phyloP scores from a whole-genome alignment of 768 basidiomycete species.

The Artomyces pyxidatus region DNA sequence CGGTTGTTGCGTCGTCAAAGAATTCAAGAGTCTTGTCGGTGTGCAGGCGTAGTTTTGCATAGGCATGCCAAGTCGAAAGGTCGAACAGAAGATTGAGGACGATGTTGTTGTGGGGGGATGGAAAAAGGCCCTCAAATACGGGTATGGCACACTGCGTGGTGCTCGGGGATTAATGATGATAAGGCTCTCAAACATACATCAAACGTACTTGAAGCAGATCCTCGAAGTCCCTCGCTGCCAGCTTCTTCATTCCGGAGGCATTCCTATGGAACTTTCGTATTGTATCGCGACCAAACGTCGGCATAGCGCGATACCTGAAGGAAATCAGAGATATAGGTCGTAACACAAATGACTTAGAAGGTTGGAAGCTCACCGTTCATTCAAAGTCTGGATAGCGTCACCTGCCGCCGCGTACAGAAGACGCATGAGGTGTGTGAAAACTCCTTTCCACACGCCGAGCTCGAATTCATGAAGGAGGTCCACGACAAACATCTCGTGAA shows the following conservation, averaged over 20 bases:
- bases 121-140: slow-evolving; percentile 20
- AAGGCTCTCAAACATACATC: neutral
- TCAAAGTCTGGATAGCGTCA: slow-evolving; percentile 1
- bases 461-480: slow-evolving; percentile 30
- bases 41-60: slow-evolving; percentile 34
- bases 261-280: slow-evolving; percentile 19
- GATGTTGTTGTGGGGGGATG: slow-evolving; percentile 11
- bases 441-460: slow-evolving; percentile 26
- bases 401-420: slow-evolving; percentile 13
- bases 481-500: slow-evolving; percentile 19
- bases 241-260: slow-evolving; percentile 20
- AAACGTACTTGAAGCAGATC: slow-evolving; percentile 20
- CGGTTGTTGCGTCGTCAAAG: slow-evolving; percentile 18
- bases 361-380: slow-evolving; percentile 3
- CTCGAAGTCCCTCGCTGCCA: slow-evolving; percentile 23
- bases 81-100: slow-evolving; percentile 28
- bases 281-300: slow-evolving; percentile 17
- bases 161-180: no score
- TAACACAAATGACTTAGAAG: neutral
- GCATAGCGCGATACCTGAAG: slow-evolving; percentile 15
- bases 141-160: slow-evolving; percentile 19
- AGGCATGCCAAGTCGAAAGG: slow-evolving; percentile 29
- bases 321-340: neutral
- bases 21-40: slow-evolving; percentile 24
- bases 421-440: slow-evolving; percentile 21